Percentiles rank a stretch among this genome's conserved stretches.
Conservation (phyloP, 345 rosid genomes). For the Citrus cavaleriei region DNA sequence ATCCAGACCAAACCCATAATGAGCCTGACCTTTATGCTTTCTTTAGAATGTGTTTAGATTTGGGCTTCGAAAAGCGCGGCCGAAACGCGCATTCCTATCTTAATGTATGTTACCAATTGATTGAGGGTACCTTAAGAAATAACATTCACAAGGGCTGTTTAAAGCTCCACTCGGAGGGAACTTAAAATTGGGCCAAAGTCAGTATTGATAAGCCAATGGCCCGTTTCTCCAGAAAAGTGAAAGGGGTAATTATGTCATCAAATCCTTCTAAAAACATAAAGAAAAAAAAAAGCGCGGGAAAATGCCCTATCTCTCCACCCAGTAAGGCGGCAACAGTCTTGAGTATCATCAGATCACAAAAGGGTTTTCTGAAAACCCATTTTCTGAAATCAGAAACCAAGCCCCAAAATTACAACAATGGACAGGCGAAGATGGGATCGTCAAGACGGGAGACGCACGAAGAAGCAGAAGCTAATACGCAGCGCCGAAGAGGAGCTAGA, state of each 20-base stretch:
- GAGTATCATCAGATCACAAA: neutral
- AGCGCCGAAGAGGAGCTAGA: slow-evolving; percentile 82
- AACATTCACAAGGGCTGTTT: too few species aligned
- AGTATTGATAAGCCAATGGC: neutral
- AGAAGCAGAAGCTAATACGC: slow-evolving; percentile 63
- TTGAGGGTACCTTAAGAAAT: too few species aligned
- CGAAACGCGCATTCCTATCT: too few species aligned
- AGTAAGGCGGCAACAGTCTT: neutral
- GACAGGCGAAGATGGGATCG: slow-evolving; percentile 49
- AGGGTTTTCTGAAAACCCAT: neutral
- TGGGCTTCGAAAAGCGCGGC: too few species aligned
- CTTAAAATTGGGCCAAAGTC: neutral
- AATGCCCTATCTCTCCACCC: neutral
- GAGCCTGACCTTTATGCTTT: too few species aligned
- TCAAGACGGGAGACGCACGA: slow-evolving; percentile 45
- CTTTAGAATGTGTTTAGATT: too few species aligned
- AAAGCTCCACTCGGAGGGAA: too few species aligned
- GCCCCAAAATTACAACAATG: neutral
- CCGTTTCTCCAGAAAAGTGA: neutral
- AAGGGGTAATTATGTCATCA: neutral
- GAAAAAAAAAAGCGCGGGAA: slow-evolving; percentile 11
- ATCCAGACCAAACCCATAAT: too few species aligned
- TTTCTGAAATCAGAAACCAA: neutral
- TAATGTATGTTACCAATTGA: too few species aligned
- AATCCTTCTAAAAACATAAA: neutral